Evolutionary conservation across 129 eudicot species (phyloP), one percentile per base, ranked within the genome.

Genomic region (Centella asiatica): DNA sequence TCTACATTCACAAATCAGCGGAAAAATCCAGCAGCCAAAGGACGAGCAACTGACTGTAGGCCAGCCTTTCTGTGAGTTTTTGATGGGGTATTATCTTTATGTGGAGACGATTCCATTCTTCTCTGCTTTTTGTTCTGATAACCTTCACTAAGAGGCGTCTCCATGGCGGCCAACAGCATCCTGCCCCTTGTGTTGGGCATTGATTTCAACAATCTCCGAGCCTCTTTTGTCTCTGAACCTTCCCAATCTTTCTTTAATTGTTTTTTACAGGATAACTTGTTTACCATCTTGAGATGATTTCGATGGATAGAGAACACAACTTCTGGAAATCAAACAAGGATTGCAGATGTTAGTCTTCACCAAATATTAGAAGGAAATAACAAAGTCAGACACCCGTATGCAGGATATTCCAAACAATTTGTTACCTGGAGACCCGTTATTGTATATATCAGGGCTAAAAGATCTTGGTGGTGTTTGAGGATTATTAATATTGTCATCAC

Each of bases 361-460:
- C 13, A 51, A 57, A 23, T 23, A 56, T n/a, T n/a, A n/a, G 3
- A 57, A 32, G 36, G 19, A 65, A 28, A 18, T 23, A 20, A 40
- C 12, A 51, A 15, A 28, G 14, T 17, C 27, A 50, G 29, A 4
- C 28, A 67, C 6, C 4, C 33, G 2, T 25, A 23, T 1, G 39
- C 42, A 54, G n/a, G 37, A 12, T 13, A 15, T 23, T 4, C 2
- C n/a, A 47, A 22, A 32, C 53, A 31, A 47, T 40, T 54, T 54
- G 10, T 33, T 45, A 90, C 98, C 95, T 74, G 90, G 66, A 34
- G 64, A 70, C 50, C 81, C 88, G 6, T 79, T 80, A 27, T 78
- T 79, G 40, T 84, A 90, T n/a, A 72, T 57, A 67, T 84, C 94
- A 11, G 90, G 79, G 61, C 90, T 84, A 6, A 80, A 78, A 62